Evolutionary conservation across 1,284 basidiomycete species (phyloP).

Genomic region (Kwoniella shivajii): DNA sequence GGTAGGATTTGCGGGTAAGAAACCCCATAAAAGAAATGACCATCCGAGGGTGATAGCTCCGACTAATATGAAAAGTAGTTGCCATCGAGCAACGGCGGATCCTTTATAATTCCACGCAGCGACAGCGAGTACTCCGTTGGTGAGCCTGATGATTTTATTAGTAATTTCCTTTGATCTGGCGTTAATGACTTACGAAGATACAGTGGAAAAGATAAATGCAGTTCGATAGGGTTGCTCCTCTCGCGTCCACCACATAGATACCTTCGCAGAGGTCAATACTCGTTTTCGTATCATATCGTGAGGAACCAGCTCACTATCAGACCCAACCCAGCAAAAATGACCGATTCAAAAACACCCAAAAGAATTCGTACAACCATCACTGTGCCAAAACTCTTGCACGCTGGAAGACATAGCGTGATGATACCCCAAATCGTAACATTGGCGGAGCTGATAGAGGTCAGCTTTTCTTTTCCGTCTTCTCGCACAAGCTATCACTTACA

Average conservation of each 20-base stretch:
- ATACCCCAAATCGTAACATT: constrained; percentile 37
- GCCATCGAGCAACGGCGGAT: constrained; percentile 16
- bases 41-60: constrained; percentile 21
- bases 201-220: constrained; percentile 1
- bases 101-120: constrained; percentile 12
- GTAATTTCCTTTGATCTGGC: not conserved
- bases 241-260: constrained; percentile 29
- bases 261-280: constrained; percentile 26
- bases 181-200: not conserved
- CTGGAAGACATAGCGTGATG: constrained; percentile 34
- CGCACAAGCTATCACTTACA: constrained; percentile 35
- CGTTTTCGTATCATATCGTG: too few relatives aligned
- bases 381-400: constrained; percentile 30
- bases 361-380: constrained; percentile 44
- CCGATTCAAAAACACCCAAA: constrained; percentile 34
- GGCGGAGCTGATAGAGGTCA: constrained; percentile 21
- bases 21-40: constrained; percentile 15
- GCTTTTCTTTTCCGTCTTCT: constrained; percentile 4
- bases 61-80: constrained; percentile 26
- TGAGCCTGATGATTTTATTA: constrained; percentile 53
- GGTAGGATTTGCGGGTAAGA: constrained; percentile 23
- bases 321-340: constrained; percentile 32
- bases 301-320: constrained; percentile 9
- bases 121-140: constrained; percentile 12
- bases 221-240: constrained; percentile 55